Base-by-base conservation (phyloP, 2,329 filamentous ascomycete species). In the Lasiodiplodia gonubiensis region DNA sequence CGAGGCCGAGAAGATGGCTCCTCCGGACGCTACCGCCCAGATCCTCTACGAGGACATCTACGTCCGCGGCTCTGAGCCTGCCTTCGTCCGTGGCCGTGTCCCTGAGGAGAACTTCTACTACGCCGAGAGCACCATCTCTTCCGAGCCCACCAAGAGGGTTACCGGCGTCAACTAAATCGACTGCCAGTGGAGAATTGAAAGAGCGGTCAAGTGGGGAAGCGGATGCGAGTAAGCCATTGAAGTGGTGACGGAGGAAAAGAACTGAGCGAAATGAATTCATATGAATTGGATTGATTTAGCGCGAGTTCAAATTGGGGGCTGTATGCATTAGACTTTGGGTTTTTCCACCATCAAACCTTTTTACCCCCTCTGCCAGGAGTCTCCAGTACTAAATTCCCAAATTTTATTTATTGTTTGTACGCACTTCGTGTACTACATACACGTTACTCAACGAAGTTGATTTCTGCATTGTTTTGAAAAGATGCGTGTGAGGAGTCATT, bases 11-110 rank as follows among this genome's bases (percentile, higher is more conserved):
- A 86, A 89, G 75, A 97, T 98, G 93, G 81, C 88, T 49, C 81
- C 84, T 55, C 95, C 95, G 35, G 93, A 97, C 59, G 80, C 90
- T 67, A 96, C 88, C 70, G 84, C 89, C 66, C 87, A 93, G 81
- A 95, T 95, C 74, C 86, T 99, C 74, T 99, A 88, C 81, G 94
- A 99, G 89, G 94, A 97, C 81, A 97, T 97, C 80, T 98, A 97
- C 82, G 93, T 94, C 75, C 86, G 86, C 71, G 94, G 94, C 72
- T 90, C 88, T 70, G 94, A 97, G 88, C 94, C 94, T 68, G 84
- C 89, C 77, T 97, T 91, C 85, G 88, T 97, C 83, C 89, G 94
- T 74, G 94, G 94, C 74, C 88, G 94, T 70, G 93, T 91, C 69
- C 87, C 90, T 66, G 94, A 98, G 77, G 95, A 98, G 91, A 94